A percentile compares a stretch with the other conserved stretches of the same genome.
phyloP scores from a whole-genome alignment of 306 rosid species.

The Morella rubra region DNA sequence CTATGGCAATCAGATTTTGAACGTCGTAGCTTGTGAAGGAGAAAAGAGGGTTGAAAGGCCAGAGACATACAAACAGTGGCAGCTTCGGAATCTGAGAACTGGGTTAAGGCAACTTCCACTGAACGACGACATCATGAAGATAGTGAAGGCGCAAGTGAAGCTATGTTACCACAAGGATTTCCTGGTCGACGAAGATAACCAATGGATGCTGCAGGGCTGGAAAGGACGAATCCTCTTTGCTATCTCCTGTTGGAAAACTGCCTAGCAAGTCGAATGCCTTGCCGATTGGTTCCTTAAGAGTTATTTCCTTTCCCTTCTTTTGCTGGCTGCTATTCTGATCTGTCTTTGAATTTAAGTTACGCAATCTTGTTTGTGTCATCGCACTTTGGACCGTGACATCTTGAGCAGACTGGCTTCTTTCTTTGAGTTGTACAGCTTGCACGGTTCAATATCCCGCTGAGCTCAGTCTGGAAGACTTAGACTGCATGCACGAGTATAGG shows the following conservation, averaged over 20 bases:
- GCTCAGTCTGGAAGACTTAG: neutral
- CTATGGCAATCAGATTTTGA: constrained; percentile 52
- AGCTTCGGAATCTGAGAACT: constrained; percentile 34
- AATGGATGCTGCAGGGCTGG: constrained; percentile 79
- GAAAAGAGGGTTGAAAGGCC: constrained; percentile 64
- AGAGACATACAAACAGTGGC: constrained; percentile 74
- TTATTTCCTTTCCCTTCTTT: neutral
- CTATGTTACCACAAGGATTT: constrained; percentile 47
- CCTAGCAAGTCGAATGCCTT: constrained; percentile 10
- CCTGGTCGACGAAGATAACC: constrained; percentile 40
- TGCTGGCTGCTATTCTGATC: neutral
- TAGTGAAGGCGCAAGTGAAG: constrained; percentile 31
- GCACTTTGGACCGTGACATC: neutral
- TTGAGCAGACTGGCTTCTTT: neutral
- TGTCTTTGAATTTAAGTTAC: neutral
- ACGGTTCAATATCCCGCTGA: neutral
- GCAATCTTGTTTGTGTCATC: neutral
- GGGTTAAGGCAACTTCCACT: constrained; percentile 52
- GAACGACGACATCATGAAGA: constrained; percentile 33
- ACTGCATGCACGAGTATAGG: neutral
- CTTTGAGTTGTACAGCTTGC: neutral
- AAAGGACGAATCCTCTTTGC: constrained; percentile 57
- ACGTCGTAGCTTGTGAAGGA: constrained; percentile 68
- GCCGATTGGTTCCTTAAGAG: neutral
- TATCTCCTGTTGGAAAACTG: constrained; percentile 70